Base-by-base conservation (phyloP, 2,329 filamentous ascomycete genomes). In the Trichophyton simii region DNA sequence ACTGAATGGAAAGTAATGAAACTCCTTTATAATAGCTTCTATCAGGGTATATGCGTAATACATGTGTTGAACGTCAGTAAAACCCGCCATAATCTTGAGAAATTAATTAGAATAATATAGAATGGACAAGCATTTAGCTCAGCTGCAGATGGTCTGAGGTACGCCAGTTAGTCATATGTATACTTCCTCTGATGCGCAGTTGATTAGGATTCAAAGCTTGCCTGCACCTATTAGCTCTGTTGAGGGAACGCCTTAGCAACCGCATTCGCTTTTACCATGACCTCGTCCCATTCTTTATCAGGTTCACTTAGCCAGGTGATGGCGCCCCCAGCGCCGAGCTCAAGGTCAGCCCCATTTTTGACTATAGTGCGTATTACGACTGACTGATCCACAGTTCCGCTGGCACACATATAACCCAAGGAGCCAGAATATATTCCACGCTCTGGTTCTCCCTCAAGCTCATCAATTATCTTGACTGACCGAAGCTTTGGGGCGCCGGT, bases 401-500 rank as follows among this genome's bases (percentile, higher is more conserved):
- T 85, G 5, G 90, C 86, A 68, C 95, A 91, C 72, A 96, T 82
- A 73, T 95, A 97, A 0, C 92, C 92, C 58, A 96, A 82, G 1
- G 95, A 88, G 20, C 94, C 91, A 5, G 89, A 89, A 74, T 96
- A 96, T 58, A 96, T 75, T 36, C 89, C 86, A 59, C 92, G 79
- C 62, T 77, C 74, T 3, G 78, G 71, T 18, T 60, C 34, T 18
- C 74, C 75, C 73, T 96, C 91, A 48, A 96, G 80, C 2, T 79
- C 75, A 63, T 81, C 79, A 20, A 97, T 78, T 55, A 96, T 82
- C 77, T 95, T 87, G 72, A 92, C 96, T 65, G 88, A 92, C 57
- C 92, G 83, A 75, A 92, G 91, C 78, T 97, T 97, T 0, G 92
- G 94, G 0, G 92, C 92, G 5, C 94, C 94, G 1, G 92, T 97